phyloP scores from a whole-genome alignment of 371 early-diverging fungal species.

The Mortierella sp. region DNA sequence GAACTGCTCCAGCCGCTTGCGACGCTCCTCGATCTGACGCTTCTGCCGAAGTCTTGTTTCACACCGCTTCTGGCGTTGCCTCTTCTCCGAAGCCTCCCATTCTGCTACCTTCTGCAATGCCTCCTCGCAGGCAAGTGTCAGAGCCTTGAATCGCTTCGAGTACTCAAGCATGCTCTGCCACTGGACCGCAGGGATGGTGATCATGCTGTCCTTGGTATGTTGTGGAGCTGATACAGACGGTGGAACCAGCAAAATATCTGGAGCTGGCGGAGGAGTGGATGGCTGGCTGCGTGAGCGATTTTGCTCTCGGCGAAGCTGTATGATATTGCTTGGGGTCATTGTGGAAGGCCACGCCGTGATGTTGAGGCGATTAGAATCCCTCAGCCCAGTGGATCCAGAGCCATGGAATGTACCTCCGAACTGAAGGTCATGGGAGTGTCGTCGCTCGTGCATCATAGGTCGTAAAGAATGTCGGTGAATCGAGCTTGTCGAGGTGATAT shows the following conservation, averaged over 20 bases:
- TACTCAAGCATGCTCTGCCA: constrained; percentile 31
- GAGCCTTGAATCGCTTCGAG: constrained; percentile 24
- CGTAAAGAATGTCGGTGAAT: constrained; percentile 25
- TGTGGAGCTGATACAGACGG: not conserved
- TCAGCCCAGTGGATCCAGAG: not conserved
- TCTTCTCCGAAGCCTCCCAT: constrained; percentile 25
- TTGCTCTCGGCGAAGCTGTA: not conserved
- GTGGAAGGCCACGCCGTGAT: constrained; percentile 25
- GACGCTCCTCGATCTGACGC: constrained; percentile 11
- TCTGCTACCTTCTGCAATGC: constrained; percentile 19
- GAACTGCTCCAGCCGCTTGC: not conserved
- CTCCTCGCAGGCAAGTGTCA: constrained; percentile 18
- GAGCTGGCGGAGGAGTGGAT: not conserved
- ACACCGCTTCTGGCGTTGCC: constrained; percentile 4
- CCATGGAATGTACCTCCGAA: constrained; percentile 17
- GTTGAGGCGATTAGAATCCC: constrained; percentile 8
- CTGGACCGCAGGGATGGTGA: constrained; percentile 17
- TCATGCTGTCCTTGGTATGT: constrained; percentile 8
- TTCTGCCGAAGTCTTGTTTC: constrained; percentile 16
- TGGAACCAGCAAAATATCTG: not conserved
- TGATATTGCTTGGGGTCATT: not conserved
- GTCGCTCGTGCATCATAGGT: constrained; percentile 1
- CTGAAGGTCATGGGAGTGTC: not conserved
- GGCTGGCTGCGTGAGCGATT: not conserved
- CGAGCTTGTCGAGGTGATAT: constrained; percentile 32